Percentiles rank a stretch among this genome's conserved stretches.
phyloP scores from a whole-genome alignment of 2,329 filamentous ascomycete genomes.

The Trichophaea hybrida region DNA sequence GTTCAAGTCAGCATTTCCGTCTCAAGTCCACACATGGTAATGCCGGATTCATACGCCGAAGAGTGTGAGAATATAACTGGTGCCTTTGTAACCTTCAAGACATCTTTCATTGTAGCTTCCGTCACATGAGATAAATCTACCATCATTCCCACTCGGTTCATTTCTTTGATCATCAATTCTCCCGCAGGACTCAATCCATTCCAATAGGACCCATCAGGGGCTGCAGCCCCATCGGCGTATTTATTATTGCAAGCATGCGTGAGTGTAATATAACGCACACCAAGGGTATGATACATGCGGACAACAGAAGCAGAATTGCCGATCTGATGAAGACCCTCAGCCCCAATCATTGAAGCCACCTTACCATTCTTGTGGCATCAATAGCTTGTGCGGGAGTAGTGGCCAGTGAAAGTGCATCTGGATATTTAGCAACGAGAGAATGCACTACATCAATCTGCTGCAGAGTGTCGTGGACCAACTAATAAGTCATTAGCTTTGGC shows the following conservation, averaged over 20 bases:
- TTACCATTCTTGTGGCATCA: constrained; percentile 33
- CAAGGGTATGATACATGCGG: constrained; percentile 59
- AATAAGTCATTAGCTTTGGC: too few relatives aligned
- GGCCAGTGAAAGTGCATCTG: constrained; percentile 49
- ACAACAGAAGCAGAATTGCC: constrained; percentile 68
- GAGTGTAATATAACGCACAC: constrained; percentile 74
- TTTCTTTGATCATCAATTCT: constrained; percentile 58
- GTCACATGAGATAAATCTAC: constrained; percentile 73
- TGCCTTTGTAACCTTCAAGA: constrained; percentile 49
- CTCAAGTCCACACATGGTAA: not conserved
- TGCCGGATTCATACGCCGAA: constrained; percentile 39
- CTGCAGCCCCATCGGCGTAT: constrained; percentile 65
- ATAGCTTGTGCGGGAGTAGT: constrained; percentile 36
- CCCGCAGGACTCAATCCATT: constrained; percentile 60
- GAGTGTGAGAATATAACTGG: constrained; percentile 85
- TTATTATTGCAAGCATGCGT: constrained; percentile 90
- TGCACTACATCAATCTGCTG: constrained; percentile 61
- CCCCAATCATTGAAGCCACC: constrained; percentile 62
- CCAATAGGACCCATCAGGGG: constrained; percentile 45
- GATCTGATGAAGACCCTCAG: constrained; percentile 87
- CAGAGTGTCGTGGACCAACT: constrained; percentile 50
- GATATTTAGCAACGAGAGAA: constrained; percentile 49
- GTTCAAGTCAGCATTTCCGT: constrained; percentile 31
- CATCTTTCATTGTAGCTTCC: constrained; percentile 71
- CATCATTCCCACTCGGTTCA: constrained; percentile 92